Conservation (phyloP, 1,284 basidiomycete species). For the Erythrobasidium hasegawianum region DNA sequence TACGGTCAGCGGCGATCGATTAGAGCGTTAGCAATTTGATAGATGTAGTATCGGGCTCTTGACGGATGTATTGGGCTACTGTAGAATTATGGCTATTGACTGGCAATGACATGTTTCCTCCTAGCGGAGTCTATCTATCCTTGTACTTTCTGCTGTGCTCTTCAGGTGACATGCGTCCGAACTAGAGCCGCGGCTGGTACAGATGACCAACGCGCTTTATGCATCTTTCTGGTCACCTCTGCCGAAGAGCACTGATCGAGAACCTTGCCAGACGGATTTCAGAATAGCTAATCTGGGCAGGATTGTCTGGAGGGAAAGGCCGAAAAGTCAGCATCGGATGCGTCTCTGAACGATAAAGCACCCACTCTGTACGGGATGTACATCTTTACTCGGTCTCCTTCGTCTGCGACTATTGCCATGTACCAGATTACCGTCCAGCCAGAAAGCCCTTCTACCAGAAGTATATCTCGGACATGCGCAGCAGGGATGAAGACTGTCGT, state of each 20-base stretch:
- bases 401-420: slow-evolving; percentile 8
- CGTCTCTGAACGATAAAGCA: not conserved
- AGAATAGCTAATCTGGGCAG: not conserved
- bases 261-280: not conserved
- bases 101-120: no score
- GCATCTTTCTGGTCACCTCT: no score
- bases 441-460: slow-evolving; percentile 24
- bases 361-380: slow-evolving; percentile 25
- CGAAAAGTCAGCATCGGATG: not conserved
- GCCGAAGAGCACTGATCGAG: not conserved
- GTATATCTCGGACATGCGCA: slow-evolving; percentile 11
- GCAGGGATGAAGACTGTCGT: slow-evolving; percentile 12
- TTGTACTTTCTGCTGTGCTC: no score
- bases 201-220: no score
- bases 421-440: slow-evolving; percentile 33
- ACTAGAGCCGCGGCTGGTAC: no score
- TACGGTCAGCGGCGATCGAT: not conserved
- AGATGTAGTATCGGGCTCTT: no score
- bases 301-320: not conserved
- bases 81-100: no score
- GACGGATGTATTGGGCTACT: no score
- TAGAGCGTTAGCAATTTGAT: not conserved
- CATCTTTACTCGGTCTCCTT: not conserved
- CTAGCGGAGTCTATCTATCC: no score
- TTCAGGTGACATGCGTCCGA: no score